phyloP scores from a whole-genome alignment of 208 protist genomes.

The Trypanosoma theileri region DNA sequence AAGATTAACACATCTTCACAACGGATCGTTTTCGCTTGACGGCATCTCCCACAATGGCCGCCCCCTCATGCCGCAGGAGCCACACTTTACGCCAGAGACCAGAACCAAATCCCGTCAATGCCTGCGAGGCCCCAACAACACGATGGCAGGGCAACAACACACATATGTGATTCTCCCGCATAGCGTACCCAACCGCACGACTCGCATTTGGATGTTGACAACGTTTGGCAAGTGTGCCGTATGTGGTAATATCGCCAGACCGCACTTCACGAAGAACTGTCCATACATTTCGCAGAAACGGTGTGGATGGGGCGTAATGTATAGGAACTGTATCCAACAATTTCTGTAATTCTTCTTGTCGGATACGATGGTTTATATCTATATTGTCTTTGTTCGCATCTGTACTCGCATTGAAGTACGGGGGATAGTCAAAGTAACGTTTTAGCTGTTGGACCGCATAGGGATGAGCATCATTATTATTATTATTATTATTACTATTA shows the following conservation, averaged over 20 bases:
- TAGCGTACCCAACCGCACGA: conserved; percentile 63
- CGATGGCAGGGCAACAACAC: conserved; percentile 78
- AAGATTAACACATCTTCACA: no score
- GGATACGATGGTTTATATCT: neutral
- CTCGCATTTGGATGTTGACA: conserved; percentile 13
- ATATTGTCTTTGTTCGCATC: no score
- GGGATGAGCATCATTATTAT: neutral
- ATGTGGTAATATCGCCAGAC: conserved; percentile 43
- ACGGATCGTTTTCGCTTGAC: conserved; percentile 5
- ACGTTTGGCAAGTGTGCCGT: conserved; percentile 47
- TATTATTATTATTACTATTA: neutral
- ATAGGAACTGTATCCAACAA: conserved; percentile 43
- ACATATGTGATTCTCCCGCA: conserved; percentile 59
- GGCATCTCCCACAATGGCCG: conserved; percentile 21
- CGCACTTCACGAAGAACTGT: conserved; percentile 47
- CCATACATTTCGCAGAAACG: conserved; percentile 47
- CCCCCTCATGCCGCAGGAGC: conserved; percentile 66
- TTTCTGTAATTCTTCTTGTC: conserved; percentile 11
- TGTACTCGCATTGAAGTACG: neutral
- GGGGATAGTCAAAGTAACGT: conserved; percentile 39
- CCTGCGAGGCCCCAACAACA: conserved; percentile 48
- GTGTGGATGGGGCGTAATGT: conserved; percentile 34
- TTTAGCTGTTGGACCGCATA: conserved; percentile 31
- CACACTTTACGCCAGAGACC: conserved; percentile 67
- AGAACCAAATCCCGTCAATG: conserved; percentile 57